These are phyloP conservation scores for Hirsutella thompsonii DNA, from an alignment of 2,329 filamentous ascomycete species.

Conservation along the genomic window DNA sequence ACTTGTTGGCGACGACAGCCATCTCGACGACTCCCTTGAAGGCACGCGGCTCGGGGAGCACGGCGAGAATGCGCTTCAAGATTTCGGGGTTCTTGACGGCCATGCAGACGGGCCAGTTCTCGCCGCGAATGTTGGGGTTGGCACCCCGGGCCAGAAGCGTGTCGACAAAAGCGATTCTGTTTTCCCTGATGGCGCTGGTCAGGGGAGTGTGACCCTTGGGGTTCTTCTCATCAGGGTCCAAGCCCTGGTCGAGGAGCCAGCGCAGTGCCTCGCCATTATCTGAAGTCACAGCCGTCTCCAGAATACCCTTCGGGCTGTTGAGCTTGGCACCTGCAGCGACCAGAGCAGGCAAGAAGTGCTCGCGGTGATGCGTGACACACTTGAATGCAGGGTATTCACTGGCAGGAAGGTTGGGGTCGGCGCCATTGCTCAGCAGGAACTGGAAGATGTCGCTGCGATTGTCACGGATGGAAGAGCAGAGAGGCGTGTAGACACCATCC, in stretches of 20 bases:
- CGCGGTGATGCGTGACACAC: constrained; percentile 52
- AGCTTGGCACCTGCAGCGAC: constrained; percentile 48
- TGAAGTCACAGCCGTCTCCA: constrained; percentile 49
- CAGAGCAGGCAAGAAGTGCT: constrained; percentile 46
- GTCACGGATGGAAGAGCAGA: constrained; percentile 57
- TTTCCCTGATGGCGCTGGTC: constrained; percentile 52
- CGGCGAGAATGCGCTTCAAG: constrained; percentile 43
- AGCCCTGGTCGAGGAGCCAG: constrained; percentile 46
- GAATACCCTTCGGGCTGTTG: constrained; percentile 47
- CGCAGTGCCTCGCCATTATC: constrained; percentile 48
- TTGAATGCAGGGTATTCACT: constrained; percentile 56
- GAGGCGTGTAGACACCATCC: constrained; percentile 54
- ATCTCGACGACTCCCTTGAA: constrained; percentile 57
- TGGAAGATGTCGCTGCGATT: constrained; percentile 48
- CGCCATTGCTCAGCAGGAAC: constrained; percentile 42
- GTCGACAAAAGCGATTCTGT: constrained; percentile 46
- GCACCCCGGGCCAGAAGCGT: constrained; percentile 44
- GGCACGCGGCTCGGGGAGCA: constrained; percentile 43
- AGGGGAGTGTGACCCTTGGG: constrained; percentile 47
- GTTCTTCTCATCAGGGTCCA: constrained; percentile 46
- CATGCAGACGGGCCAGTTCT: constrained; percentile 62
- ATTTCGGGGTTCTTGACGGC: constrained; percentile 49
- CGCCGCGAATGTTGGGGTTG: constrained; percentile 47
- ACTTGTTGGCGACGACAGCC: constrained; percentile 52
- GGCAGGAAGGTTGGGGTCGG: constrained; percentile 49